Evolutionary conservation across 225 moss, liverwort and hornwort species (phyloP), one percentile per base, ranked within the genome.

Genomic region (Straminergon stramineum): DNA sequence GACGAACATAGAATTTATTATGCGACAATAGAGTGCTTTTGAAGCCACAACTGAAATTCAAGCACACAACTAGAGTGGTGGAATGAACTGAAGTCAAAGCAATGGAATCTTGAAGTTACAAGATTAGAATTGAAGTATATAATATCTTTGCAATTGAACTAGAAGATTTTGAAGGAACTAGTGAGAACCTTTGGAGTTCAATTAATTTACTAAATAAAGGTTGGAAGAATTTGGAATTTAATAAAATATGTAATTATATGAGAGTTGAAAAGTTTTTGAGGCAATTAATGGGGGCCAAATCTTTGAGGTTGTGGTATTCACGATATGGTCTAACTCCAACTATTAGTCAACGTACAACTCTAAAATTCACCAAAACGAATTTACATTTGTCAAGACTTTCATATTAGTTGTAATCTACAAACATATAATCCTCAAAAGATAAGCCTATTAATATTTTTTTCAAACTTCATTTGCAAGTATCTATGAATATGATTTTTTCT

Each of bases 291-390:
- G 8, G 2, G 2, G 13, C 7, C 1, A 6, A 5, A 41, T 71
- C 2, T 22, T 41, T 41, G 71, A 71, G 15, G 15, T 39, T 41
- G 14, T 7, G 5, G 8, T 71, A 71, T 41, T 24, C 0, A 71
- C 0, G 0, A 14, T 71, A 21, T 26, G 15, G 3, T 41, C 71
- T 8, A 39, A 17, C 0, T 0, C 16, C 0, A 17, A 1, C 10
- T 45, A 28, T 10, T 28, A 4, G 17, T 74, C 17, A 30, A 17
- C 0, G 17, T 11, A 48, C 6, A 74, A 7, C 28, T 30, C 41
- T 0, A 45, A 45, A 30, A 18, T 30, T 17, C 10, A 37, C 26
- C 5, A 41, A 8, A 41, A 71, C 14, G 1, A 41, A 5, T 41
- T 71, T 5, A 41, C 8, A 41, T 41, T 71, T 71, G 71, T 17